Base-by-base conservation (phyloP, 2,329 filamentous ascomycete genomes). In the Colletotrichum ledebouriae region DNA sequence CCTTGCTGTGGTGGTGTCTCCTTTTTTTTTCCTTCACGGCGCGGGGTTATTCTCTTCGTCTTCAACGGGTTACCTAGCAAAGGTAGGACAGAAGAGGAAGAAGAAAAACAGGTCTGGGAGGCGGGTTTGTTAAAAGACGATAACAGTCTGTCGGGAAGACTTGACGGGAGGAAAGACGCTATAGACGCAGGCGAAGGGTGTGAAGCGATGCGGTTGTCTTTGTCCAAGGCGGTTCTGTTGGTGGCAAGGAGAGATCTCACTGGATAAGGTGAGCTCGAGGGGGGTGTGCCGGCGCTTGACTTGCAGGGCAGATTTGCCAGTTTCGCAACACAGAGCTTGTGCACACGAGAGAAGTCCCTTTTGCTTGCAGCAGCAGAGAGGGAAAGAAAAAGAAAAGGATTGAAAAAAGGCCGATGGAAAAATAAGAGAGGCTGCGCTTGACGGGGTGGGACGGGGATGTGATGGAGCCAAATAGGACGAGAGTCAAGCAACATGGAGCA, bases 401-500 rank as follows among this genome's bases (percentile, higher is more conserved):
- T 70, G 61, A 71, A 71, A 52, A 52, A 71, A 72, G 39, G 65
- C 68, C 58, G 73, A 63, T 59, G 29, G 29, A 66, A 73, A 71
- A 58, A 69, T 64, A 67, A 71, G 64, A 73, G 62, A 71, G 70
- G 47, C 39, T 46, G 50, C 50, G 41, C 59, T 59, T 29, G 47
- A 72, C 61, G 59, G 73, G 70, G 72, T 63, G 62, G 63, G 70
- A 71, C 59, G 73, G 75, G 47, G 77, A 75, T 78, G 78, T 80
- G 78, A 78, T 77, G 73, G 75, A 74, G 74, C 66, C 74, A 76
- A 75, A 78, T 75, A 78, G 71, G 73, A 74, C 73, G 70, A 78
- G 76, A 79, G 77, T 78, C 77, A 78, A 68, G 55, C 61, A 68
- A 65, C 61, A 68, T 68, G 65, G 78, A 81, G 78, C 73, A 77